Evolutionary conservation across 2,329 filamentous ascomycete genomes (phyloP).

Genomic region (Seiridium unicorne): DNA sequence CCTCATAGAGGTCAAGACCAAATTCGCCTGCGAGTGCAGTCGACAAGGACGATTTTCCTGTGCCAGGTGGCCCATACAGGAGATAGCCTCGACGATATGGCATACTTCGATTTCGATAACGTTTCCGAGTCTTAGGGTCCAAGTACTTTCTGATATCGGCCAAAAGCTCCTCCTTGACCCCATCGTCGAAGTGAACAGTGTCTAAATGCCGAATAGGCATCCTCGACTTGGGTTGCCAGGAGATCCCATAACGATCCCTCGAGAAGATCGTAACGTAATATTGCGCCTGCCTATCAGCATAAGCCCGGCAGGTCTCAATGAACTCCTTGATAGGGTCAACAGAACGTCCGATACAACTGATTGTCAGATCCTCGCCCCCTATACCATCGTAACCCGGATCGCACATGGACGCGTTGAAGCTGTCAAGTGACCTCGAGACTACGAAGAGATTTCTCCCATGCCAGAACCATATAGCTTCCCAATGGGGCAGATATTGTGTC

Average conservation of each 20-base stretch:
- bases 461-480: constrained; percentile 47
- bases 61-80: constrained; percentile 29
- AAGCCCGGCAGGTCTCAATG: constrained; percentile 45
- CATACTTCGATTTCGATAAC: constrained; percentile 65
- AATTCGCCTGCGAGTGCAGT: constrained; percentile 50
- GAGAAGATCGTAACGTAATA: constrained; percentile 50
- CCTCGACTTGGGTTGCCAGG: constrained; percentile 14
- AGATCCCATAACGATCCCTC: constrained; percentile 41
- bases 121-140: constrained; percentile 41
- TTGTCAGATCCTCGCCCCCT: constrained; percentile 42
- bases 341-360: constrained; percentile 51
- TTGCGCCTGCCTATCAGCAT: constrained; percentile 44
- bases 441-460: constrained; percentile 44
- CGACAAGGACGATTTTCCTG: constrained; percentile 41
- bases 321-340: constrained; percentile 45
- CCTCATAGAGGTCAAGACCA: constrained; percentile 50
- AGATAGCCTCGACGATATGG: constrained; percentile 54
- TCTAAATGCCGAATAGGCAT: constrained; percentile 9
- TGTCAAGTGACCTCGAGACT: constrained; percentile 38
- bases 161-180: constrained; percentile 44
- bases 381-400: constrained; percentile 44
- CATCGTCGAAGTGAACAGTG: constrained; percentile 49
- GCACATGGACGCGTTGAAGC: constrained; percentile 32
- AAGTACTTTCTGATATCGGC: constrained; percentile 52
- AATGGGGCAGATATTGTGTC: constrained; percentile 44